These are phyloP conservation scores for Prunus mira DNA, from an alignment of 306 rosid genomes.

Conservation along the genomic window DNA sequence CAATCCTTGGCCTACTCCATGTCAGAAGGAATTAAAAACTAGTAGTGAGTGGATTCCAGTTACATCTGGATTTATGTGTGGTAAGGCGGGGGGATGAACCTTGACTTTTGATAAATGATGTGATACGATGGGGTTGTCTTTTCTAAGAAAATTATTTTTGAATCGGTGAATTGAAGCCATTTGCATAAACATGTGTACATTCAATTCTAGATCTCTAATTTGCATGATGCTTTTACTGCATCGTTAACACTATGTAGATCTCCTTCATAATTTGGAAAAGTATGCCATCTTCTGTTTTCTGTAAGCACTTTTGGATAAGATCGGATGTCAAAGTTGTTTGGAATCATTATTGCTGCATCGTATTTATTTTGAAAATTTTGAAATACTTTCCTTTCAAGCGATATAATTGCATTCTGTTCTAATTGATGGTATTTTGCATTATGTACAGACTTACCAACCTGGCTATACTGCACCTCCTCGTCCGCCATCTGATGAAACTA, in stretches of 20 bases:
- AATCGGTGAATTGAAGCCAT: background rate
- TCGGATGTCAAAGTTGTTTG: background rate
- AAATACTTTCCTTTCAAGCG: background rate
- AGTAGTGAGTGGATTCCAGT: background rate
- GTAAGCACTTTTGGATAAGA: background rate
- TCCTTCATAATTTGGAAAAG: background rate
- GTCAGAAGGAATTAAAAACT: background rate
- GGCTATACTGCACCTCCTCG: constrained; percentile 92
- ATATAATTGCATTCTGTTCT: background rate
- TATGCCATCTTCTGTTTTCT: background rate
- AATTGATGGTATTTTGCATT: constrained; percentile 24
- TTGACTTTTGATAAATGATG: background rate
- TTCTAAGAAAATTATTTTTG: background rate
- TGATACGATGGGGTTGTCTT: background rate
- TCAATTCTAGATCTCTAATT: background rate
- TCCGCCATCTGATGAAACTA: constrained; percentile 78
- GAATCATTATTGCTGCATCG: background rate
- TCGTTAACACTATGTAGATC: background rate
- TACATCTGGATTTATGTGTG: background rate
- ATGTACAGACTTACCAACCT: constrained; percentile 68
- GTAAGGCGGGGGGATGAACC: background rate
- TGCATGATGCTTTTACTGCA: background rate
- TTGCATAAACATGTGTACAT: background rate
- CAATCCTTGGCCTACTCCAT: background rate
- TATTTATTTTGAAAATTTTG: background rate